Conservation (phyloP, 2,329 filamentous ascomycete species). For the Alternaria dauci region DNA sequence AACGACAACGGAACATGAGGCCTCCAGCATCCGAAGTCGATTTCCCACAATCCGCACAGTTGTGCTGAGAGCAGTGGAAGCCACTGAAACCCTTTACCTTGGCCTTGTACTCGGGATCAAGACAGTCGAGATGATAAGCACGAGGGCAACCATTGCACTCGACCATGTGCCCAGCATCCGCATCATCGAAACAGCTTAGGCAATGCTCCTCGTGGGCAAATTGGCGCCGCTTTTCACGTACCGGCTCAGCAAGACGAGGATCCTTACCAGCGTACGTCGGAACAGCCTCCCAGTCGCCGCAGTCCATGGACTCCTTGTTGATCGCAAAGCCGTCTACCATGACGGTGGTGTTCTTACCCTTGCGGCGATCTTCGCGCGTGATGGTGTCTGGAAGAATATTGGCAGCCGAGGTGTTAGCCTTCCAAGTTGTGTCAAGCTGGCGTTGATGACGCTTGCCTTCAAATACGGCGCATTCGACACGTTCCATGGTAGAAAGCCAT, state of each 20-base stretch:
- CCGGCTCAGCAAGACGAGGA: constrained; percentile 59
- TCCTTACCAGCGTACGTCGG: constrained; percentile 66
- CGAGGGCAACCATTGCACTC: constrained; percentile 64
- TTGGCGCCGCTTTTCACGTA: constrained; percentile 58
- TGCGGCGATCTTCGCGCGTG: constrained; percentile 59
- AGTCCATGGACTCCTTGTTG: constrained; percentile 64
- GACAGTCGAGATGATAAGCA: constrained; percentile 62
- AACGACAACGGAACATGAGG: constrained; percentile 62
- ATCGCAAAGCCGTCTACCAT: constrained; percentile 65
- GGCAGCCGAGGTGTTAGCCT: constrained; percentile 35
- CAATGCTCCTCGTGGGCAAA: constrained; percentile 62
- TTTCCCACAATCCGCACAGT: constrained; percentile 62
- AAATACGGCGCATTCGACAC: constrained; percentile 65
- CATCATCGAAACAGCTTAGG: constrained; percentile 57
- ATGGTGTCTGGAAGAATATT: constrained; percentile 52
- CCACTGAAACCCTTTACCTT: constrained; percentile 55
- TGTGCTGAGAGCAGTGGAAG: constrained; percentile 66
- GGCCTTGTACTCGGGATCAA: constrained; percentile 53
- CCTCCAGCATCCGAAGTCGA: constrained; percentile 60
- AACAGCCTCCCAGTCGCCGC: constrained; percentile 65
- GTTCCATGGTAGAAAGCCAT: constrained; percentile 66
- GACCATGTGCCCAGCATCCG: constrained; percentile 57
- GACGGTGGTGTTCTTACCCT: constrained; percentile 66
- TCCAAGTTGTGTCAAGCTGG: constrained; percentile 40
- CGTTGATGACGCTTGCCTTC: constrained; percentile 62